Conservation (phyloP, 2,329 filamentous ascomycete genomes). For the Thielaviopsis euricoi region DNA sequence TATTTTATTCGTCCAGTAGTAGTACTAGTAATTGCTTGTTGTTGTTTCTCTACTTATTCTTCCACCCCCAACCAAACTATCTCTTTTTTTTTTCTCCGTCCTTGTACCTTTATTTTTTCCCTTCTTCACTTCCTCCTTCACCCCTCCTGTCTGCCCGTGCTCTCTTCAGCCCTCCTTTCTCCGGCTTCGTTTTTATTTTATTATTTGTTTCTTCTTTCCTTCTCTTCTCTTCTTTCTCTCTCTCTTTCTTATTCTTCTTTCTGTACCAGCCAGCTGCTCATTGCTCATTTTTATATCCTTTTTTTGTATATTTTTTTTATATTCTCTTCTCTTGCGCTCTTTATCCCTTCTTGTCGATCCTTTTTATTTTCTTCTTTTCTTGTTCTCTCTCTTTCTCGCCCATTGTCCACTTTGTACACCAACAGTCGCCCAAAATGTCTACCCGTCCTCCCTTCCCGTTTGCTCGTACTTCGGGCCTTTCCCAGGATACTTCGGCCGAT, state of each 20-base stretch:
- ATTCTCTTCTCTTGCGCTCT: not conserved
- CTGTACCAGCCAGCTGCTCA: no score
- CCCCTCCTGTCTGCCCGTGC: not conserved
- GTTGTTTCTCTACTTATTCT: not conserved
- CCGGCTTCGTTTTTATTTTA: not conserved
- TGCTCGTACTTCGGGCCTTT: slow-evolving; percentile 44
- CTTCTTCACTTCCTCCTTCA: not conserved
- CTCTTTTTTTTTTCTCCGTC: not conserved
- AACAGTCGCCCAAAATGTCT: slow-evolving; percentile 30
- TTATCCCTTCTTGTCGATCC: not conserved
- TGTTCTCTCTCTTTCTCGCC: not conserved
- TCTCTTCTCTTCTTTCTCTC: not conserved
- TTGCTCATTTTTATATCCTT: no score
- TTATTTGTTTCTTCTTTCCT: not conserved
- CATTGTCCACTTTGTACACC: not conserved
- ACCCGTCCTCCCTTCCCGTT: slow-evolving; percentile 42
- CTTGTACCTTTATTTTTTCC: not conserved
- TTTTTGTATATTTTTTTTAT: not conserved
- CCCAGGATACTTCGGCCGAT: slow-evolving; percentile 40
- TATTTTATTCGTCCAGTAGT: no score
- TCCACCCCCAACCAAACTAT: not conserved
- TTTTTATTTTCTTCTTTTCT: not conserved
- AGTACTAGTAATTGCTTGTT: no score
- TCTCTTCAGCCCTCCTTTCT: not conserved
- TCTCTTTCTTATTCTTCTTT: not conserved